These are phyloP conservation scores for Phytophthora idaei DNA, from an alignment of 352 stramenopile species.

Conservation along the genomic window DNA sequence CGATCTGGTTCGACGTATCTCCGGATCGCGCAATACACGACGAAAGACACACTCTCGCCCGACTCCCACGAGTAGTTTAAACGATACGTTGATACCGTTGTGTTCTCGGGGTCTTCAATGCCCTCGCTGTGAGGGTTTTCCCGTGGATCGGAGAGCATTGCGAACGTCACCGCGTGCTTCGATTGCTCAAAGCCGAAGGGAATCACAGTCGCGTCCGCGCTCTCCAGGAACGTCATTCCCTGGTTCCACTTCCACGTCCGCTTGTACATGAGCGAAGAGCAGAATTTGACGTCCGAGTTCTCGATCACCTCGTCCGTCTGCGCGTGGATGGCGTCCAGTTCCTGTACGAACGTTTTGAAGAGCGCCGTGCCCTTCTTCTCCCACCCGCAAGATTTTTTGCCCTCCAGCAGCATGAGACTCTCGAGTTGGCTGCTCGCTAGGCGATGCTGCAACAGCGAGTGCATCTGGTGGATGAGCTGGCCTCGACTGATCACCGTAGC, in stretches of 20 bases:
- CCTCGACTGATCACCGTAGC: constrained; percentile 24
- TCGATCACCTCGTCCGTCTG: constrained; percentile 35
- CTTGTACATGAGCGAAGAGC: constrained; percentile 28
- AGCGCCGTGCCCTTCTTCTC: constrained; percentile 30
- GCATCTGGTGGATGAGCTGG: constrained; percentile 35
- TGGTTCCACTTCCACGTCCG: constrained; percentile 21
- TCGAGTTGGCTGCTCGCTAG: constrained; percentile 20
- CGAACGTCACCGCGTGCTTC: constrained; percentile 19
- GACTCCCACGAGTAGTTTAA: constrained; percentile 33
- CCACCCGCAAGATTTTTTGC: background rate
- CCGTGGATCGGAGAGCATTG: constrained; percentile 27
- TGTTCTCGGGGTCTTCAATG: constrained; percentile 30
- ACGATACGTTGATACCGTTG: constrained; percentile 23
- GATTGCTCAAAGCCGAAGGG: constrained; percentile 28
- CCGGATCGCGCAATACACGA: constrained; percentile 40
- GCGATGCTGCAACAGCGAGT: constrained; percentile 27
- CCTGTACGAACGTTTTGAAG: constrained; percentile 36
- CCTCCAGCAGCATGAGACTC: constrained; percentile 21
- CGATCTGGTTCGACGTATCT: constrained; percentile 49
- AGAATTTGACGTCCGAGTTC: constrained; percentile 24
- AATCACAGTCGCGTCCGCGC: constrained; percentile 26
- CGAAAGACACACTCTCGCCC: constrained; percentile 25
- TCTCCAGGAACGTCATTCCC: constrained; percentile 29
- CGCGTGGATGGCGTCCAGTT: constrained; percentile 34
- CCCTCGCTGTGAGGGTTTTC: constrained; percentile 25